Conservation (phyloP, 73 alveolate genomes). For the Paramecium sexaurelia region DNA sequence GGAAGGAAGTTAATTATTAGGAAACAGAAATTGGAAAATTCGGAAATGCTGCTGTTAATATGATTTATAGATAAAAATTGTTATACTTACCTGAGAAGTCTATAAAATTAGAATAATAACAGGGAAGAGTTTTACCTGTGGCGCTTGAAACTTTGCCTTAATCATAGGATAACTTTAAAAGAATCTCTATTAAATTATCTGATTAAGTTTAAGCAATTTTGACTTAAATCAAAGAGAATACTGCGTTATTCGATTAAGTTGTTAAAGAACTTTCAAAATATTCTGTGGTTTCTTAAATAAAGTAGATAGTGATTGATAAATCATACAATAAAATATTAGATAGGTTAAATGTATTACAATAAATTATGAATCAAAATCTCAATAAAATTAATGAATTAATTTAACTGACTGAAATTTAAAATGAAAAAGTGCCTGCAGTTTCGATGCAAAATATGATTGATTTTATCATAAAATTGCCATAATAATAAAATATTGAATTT, state of each 20-base stretch:
- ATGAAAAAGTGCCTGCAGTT: neutral
- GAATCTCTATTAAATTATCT: neutral
- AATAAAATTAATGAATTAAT: slow-evolving; percentile 8
- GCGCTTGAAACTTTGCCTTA: neutral
- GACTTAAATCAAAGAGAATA: neutral
- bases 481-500: neutral
- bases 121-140: neutral
- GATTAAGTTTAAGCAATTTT: neutral
- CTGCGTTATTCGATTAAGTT: neutral
- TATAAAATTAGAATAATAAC: neutral
- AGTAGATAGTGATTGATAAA: slow-evolving; percentile 9
- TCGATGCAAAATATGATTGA: slow-evolving; percentile 4
- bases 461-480: neutral
- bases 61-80: neutral
- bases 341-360: neutral
- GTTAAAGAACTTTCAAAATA: slow-evolving; percentile 25
- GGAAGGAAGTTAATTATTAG: neutral
- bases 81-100: neutral
- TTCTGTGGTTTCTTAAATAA: slow-evolving; percentile 13
- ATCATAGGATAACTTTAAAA: neutral
- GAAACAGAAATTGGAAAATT: slow-evolving; percentile 19
- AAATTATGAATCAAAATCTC: neutral
- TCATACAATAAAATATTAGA: neutral
- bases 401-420: neutral
- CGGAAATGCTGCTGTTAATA: neutral